Conservation (phyloP, 2,329 filamentous ascomycete species). For the Orbilia brochopaga region DNA sequence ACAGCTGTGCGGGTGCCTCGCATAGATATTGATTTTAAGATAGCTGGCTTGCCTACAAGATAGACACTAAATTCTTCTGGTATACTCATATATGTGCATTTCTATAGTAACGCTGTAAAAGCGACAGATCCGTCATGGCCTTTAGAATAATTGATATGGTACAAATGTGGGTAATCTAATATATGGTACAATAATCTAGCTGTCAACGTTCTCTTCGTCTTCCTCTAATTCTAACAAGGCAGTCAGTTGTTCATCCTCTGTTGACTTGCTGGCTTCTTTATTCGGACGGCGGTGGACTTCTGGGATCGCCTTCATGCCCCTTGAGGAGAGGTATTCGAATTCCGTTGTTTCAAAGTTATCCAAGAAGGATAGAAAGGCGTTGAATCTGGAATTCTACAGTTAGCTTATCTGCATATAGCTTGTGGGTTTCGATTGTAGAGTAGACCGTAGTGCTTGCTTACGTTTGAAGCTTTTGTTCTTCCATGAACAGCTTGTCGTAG, state of each 20-base stretch:
- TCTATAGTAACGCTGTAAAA: no score
- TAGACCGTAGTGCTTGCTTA: conserved; percentile 63
- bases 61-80: no score
- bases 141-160: no score
- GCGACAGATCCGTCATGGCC: no score
- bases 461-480: conserved; percentile 86
- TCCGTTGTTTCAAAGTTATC: conserved; percentile 52
- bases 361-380: conserved; percentile 54
- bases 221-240: conserved; percentile 50
- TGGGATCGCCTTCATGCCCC: conserved; percentile 52
- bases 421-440: not conserved
- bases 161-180: no score
- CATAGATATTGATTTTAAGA: no score
- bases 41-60: no score
- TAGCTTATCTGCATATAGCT: not conserved
- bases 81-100: no score
- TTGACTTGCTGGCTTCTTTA: conserved; percentile 5
- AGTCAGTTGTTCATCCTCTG: conserved; percentile 35
- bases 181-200: conserved; percentile 2
- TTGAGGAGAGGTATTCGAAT: conserved; percentile 54
- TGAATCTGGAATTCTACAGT: conserved; percentile 50
- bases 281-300: conserved; percentile 30
- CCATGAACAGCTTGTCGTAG: conserved; percentile 86
- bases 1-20: not conserved
- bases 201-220: conserved; percentile 43